Conservation (phyloP, 2,329 filamentous ascomycete species). For the Pseudogymnoascus sp. region DNA sequence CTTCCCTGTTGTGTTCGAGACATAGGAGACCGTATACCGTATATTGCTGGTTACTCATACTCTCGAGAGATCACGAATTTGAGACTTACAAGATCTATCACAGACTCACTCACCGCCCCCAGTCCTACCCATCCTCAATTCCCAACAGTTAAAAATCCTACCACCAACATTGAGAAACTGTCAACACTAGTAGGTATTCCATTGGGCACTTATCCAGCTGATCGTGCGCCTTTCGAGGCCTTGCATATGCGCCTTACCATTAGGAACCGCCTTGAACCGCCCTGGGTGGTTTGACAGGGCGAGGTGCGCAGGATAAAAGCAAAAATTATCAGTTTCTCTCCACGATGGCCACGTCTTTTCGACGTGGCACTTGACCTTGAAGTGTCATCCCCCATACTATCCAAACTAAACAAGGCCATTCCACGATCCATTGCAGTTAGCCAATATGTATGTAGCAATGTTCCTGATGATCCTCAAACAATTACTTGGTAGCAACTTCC, state of each 20-base stretch:
- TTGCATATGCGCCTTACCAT: slow-evolving; percentile 4
- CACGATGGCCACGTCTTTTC: not conserved
- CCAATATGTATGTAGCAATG: not conserved
- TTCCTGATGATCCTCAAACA: slow-evolving; percentile 6
- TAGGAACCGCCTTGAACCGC: not conserved
- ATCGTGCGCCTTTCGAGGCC: not conserved
- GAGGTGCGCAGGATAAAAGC: not conserved
- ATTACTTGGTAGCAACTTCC: not conserved
- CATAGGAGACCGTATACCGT: not conserved
- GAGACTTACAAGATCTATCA: not conserved
- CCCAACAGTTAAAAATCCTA: not conserved
- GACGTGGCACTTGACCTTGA: slow-evolving; percentile 1
- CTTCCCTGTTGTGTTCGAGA: not conserved
- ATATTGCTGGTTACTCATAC: not conserved
- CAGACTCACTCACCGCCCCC: not conserved
- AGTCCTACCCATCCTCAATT: not conserved
- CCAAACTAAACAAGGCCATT: not conserved
- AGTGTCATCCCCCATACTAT: not conserved
- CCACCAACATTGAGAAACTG: not conserved
- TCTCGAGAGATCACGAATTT: not conserved
- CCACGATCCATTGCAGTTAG: slow-evolving; percentile 1
- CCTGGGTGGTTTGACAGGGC: not conserved
- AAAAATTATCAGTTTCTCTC: not conserved
- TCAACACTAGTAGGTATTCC: not conserved
- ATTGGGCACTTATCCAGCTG: not conserved